Percentiles rank a stretch among this genome's conserved stretches.
These are phyloP conservation scores for Galeopsis tetrahit DNA, from an alignment of 257 asterid species.

Conservation along the genomic window DNA sequence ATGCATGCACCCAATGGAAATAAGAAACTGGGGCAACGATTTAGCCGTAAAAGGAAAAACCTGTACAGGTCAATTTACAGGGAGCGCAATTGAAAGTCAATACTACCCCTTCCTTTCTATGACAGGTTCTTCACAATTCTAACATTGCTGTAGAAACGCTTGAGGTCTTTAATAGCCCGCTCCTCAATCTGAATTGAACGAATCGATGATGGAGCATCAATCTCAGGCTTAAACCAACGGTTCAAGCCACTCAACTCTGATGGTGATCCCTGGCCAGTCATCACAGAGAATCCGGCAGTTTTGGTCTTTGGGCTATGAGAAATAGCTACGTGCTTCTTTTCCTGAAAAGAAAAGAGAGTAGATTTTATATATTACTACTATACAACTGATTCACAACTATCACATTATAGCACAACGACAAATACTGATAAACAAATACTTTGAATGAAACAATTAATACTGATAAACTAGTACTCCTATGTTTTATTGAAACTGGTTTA, in stretches of 20 bases:
- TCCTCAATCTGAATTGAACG: constrained; percentile 96
- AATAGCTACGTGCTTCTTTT: constrained; percentile 54
- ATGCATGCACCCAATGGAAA: background rate
- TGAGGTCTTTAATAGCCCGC: constrained; percentile 87
- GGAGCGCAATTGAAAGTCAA: background rate
- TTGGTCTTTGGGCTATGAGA: constrained; percentile 72
- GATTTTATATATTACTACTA: too few relatives aligned
- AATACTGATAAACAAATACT: too few relatives aligned
- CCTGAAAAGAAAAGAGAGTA: constrained; percentile 40
- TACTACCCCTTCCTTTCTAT: constrained; percentile 27
- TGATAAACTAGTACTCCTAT: too few relatives aligned
- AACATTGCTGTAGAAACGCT: constrained; percentile 84
- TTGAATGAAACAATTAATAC: too few relatives aligned
- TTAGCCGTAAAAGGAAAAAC: background rate
- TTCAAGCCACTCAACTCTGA: constrained; percentile 62
- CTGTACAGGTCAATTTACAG: constrained; percentile 43
- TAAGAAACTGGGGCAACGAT: background rate
- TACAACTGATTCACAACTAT: too few relatives aligned
- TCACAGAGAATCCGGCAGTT: constrained; percentile 80
- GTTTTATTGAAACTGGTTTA: too few relatives aligned
- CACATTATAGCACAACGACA: too few relatives aligned
- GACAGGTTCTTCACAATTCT: constrained; percentile 81
- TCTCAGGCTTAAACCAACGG: constrained; percentile 96
- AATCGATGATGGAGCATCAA: constrained; percentile 66
- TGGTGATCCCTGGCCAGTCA: constrained; percentile 75